Percentiles rank a stretch among this genome's conserved stretches.
Conservation (phyloP, 2,329 filamentous ascomycete genomes). For the Endoconidiophora polonica region DNA sequence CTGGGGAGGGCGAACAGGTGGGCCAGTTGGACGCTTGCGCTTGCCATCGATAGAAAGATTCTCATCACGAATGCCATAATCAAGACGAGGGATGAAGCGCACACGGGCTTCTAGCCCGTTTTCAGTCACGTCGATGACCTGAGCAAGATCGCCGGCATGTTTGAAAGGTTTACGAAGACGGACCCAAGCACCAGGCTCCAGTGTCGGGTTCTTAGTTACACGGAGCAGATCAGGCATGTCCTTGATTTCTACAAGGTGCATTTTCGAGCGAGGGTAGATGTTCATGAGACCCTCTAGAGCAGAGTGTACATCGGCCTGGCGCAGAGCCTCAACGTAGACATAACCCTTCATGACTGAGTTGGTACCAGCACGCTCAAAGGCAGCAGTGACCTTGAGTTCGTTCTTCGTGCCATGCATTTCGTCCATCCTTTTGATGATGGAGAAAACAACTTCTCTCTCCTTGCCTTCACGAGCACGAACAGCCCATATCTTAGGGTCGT, state of each 20-base stretch:
- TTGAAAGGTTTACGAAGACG: constrained; percentile 65
- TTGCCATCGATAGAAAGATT: constrained; percentile 43
- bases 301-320: constrained; percentile 69
- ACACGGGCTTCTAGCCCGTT: constrained; percentile 83
- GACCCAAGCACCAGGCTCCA: constrained; percentile 83
- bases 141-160: constrained; percentile 77
- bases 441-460: constrained; percentile 77
- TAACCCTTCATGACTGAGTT: constrained; percentile 78
- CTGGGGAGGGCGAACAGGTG: constrained; percentile 62
- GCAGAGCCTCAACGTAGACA: constrained; percentile 83
- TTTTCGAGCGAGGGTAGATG: constrained; percentile 74
- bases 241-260: constrained; percentile 81
- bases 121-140: constrained; percentile 81
- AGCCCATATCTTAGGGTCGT: constrained; percentile 92
- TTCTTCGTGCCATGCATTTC: constrained; percentile 64
- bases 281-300: constrained; percentile 74
- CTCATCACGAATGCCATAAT: constrained; percentile 82
- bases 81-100: constrained; percentile 73
- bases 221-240: constrained; percentile 95
- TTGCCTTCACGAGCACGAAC: constrained; percentile 89
- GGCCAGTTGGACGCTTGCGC: constrained; percentile 53
- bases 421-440: constrained; percentile 75
- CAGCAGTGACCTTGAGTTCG: constrained; percentile 69
- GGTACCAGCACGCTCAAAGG: constrained; percentile 72
- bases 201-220: constrained; percentile 67